Base-by-base conservation (phyloP, 192 early-diverging fungal genomes). In the Chytriomyces hyalinus region DNA sequence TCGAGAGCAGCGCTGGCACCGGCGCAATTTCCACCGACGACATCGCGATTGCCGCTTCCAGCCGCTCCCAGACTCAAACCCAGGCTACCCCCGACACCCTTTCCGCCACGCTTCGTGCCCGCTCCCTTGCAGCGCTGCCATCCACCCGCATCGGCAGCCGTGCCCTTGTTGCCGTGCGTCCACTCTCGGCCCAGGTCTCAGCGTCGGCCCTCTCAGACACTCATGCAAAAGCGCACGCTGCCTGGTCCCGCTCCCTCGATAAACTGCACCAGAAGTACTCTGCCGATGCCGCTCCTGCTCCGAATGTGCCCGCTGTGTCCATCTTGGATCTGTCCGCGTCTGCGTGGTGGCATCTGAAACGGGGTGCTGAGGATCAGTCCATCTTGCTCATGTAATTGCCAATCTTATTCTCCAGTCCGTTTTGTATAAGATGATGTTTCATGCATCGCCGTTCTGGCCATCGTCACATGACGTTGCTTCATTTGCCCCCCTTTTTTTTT, bases 291-390 rank as follows among this genome's bases (percentile, higher is more conserved):
- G 48, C 20, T 85, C 83, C 9, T 75, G 84, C 76, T 81, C 85
- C 68, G 67, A 78, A 45, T 75, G 90, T 44, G 22, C 57, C 70
- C 70, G 70, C 50, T 51, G 22, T 17, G 50, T 26, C 97, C 74
- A 89, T 93, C 7, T 96, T 95, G 84, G 92, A 94, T 15, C 77
- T 94, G 60, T 92, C 94, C 15, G 88, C 93, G 28, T 88, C 92
- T 59, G 94, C 94, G 13, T 98, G 96, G 78, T 81, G 92, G 67
- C 95, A 97, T 77, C 92, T 97, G 91, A 83, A 91, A 44, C 87
- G 95, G 66, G 92, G 91, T n/a, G 90, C 91, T 5, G 88, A 94
- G 70, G 95, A 97, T 75, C 97, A 99, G 82, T 91, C 91, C 10
- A 88, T 99, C 60, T 82, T 98, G 8, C 90, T 97, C 70, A 89